Evolutionary conservation across 1,139 yeast species (phyloP), one percentile per base, ranked within the genome.

Genomic region (Kurtzmaniella quercitrusa): DNA sequence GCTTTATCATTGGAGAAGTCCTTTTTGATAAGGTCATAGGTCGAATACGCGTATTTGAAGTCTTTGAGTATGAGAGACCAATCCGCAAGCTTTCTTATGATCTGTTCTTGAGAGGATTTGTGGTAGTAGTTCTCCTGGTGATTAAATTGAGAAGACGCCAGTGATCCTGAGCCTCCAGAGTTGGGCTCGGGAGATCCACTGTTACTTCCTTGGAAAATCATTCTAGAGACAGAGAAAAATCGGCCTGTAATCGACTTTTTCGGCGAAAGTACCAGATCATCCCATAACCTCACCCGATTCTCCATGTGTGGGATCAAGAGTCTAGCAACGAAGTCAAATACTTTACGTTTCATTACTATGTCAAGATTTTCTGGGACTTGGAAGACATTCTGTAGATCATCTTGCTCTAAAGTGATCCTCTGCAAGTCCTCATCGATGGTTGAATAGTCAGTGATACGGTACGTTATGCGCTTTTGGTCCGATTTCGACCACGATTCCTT

Each of bases 1-100:
- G 95, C 90, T 62, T 84, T 85, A 54, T 86, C 95, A 49, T 77
- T 78, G 33, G 81, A 73, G 53, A 83, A 85, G 59, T 91, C 97
- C 53, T 86, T 85, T 50, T 84, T 84, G 34, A 90, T 73, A 46
- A 88, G 62, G 48, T 93, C 98, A 59, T 93, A 93, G 0, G 91
- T 84, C 2, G 87, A 73, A 57, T 86, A 85, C 8, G 98, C 94
- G 50, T 82, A 83, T 58, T 84, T 84, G 69, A 86, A 93, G 63
- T 93, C 97, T 39, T 91, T 79, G 19, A 91, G 66, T 79, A 93
- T 87, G 54, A 93, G 79, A 7, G 93, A 82, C 89, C 95, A 89
- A 61, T 93, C 98, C 0, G 95, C 98, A 37, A 93, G 67, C 56
- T 86, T 85, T 42, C 98, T 69, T 29, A 90, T 72, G 40, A 79